Evolutionary conservation across 2,329 filamentous ascomycete species (phyloP).

Genomic region (Setomelanomma holmii): DNA sequence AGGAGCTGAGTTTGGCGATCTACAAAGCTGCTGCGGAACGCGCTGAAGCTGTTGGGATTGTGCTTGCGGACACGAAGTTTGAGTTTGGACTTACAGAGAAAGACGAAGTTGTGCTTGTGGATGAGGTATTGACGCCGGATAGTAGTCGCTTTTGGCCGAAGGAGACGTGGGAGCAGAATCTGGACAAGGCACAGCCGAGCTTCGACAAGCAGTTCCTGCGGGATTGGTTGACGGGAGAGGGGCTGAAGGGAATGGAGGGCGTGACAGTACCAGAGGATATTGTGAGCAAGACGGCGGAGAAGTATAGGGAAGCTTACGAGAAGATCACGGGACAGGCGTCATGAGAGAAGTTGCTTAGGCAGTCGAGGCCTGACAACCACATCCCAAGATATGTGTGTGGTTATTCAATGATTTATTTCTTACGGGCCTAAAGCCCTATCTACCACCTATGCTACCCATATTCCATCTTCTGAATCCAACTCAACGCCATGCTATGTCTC

Average conservation of each 20-base stretch:
- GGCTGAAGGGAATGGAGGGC: conserved; percentile 76
- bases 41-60: conserved; percentile 70
- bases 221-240: conserved; percentile 78
- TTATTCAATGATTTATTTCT: background rate
- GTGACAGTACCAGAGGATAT: conserved; percentile 77
- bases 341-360: background rate
- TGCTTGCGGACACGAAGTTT: conserved; percentile 81
- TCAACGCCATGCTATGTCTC: background rate
- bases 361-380: background rate
- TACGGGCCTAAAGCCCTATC: background rate
- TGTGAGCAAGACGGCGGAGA: conserved; percentile 69
- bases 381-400: background rate
- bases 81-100: conserved; percentile 73
- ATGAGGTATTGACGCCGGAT: conserved; percentile 83
- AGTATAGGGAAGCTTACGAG: conserved; percentile 79
- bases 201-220: conserved; percentile 82
- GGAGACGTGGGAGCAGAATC: conserved; percentile 66
- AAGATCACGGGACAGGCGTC: conserved; percentile 58
- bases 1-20: conserved; percentile 68
- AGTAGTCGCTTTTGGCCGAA: conserved; percentile 84
- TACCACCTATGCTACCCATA: background rate
- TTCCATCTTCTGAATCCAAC: background rate
- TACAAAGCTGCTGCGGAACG: conserved; percentile 71
- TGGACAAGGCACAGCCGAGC: conserved; percentile 78
- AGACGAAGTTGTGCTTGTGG: conserved; percentile 74